phyloP scores from a whole-genome alignment of 345 rosid species.

The Camelina laxa region DNA sequence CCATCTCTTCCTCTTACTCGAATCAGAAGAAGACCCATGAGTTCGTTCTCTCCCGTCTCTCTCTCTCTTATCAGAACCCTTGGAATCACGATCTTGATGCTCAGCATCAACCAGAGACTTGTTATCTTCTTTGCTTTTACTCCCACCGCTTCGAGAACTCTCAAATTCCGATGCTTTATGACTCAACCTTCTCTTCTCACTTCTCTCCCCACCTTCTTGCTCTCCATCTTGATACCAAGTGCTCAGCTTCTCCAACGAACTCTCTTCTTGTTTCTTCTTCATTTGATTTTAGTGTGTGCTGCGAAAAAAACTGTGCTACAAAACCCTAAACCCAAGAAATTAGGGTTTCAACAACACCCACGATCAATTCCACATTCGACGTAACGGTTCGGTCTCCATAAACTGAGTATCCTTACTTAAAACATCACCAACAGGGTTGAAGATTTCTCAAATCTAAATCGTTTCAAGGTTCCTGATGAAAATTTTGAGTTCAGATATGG shows the following conservation, averaged over 20 bases:
- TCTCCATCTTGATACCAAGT: constrained; percentile 97
- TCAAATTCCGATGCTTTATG: constrained; percentile 64
- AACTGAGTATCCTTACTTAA: not conserved
- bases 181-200: constrained; percentile 63
- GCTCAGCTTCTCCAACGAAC: constrained; percentile 84
- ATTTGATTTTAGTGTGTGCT: not conserved
- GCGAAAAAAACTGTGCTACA: constrained; percentile 1
- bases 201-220: constrained; percentile 72
- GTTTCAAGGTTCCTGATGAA: not conserved
- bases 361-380: constrained; percentile 11
- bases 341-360: constrained; percentile 26
- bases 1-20: constrained; percentile 85
- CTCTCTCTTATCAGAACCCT: constrained; percentile 68
- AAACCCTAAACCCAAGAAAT: constrained; percentile 10
- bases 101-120: constrained; percentile 52
- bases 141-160: constrained; percentile 53
- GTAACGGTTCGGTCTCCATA: constrained; percentile 7
- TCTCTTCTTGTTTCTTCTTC: constrained; percentile 90
- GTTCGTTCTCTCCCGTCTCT: constrained; percentile 65
- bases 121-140: constrained; percentile 78
- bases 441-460: not conserved
- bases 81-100: constrained; percentile 61
- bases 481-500: not conserved
- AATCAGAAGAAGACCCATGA: constrained; percentile 59
- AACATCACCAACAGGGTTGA: not conserved